Evolutionary conservation across 305 asterid species (phyloP).

Genomic region (Solanum hybrid): DNA sequence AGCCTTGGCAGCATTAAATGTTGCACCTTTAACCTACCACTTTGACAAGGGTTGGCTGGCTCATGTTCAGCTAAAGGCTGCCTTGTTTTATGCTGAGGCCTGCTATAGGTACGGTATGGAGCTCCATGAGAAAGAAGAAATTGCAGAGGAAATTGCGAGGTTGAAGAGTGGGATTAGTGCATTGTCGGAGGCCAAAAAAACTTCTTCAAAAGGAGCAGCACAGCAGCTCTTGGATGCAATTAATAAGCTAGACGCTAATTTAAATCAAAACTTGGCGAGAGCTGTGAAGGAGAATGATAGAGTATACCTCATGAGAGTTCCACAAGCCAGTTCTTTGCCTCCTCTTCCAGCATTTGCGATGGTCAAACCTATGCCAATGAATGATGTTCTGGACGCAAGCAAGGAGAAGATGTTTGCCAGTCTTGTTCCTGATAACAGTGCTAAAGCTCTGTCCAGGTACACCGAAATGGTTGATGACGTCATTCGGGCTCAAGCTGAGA

Average conservation of each 20-base stretch:
- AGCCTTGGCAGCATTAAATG: constrained; percentile 63
- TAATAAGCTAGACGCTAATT: constrained; percentile 57
- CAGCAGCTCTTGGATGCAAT: constrained; percentile 82
- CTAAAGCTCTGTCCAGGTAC: constrained; percentile 90
- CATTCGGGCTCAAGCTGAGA: constrained; percentile 91
- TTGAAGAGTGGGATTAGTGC: constrained; percentile 69
- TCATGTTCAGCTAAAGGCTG: constrained; percentile 90
- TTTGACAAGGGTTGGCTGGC: constrained; percentile 88
- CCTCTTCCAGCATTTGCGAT: constrained; percentile 88
- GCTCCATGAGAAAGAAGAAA: constrained; percentile 92
- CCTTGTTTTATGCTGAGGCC: constrained; percentile 89
- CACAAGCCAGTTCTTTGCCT: constrained; percentile 66
- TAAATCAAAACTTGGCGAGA: constrained; percentile 76
- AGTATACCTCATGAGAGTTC: constrained; percentile 94
- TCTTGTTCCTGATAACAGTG: constrained; percentile 92
- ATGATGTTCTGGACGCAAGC: constrained; percentile 86
- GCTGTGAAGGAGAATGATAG: constrained; percentile 93
- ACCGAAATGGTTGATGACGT: constrained; percentile 93
- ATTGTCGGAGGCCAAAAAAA: constrained; percentile 64
- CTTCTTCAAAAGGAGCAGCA: constrained; percentile 76
- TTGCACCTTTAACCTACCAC: constrained; percentile 78
- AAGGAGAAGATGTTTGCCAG: constrained; percentile 80
- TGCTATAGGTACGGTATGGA: constrained; percentile 86
- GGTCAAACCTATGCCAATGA: constrained; percentile 91
- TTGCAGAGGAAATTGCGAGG: constrained; percentile 95